Percentiles rank a stretch among this genome's conserved stretches.
Evolutionary conservation across 345 rosid genomes (phyloP).

Genomic region (Eucalyptus regnans): DNA sequence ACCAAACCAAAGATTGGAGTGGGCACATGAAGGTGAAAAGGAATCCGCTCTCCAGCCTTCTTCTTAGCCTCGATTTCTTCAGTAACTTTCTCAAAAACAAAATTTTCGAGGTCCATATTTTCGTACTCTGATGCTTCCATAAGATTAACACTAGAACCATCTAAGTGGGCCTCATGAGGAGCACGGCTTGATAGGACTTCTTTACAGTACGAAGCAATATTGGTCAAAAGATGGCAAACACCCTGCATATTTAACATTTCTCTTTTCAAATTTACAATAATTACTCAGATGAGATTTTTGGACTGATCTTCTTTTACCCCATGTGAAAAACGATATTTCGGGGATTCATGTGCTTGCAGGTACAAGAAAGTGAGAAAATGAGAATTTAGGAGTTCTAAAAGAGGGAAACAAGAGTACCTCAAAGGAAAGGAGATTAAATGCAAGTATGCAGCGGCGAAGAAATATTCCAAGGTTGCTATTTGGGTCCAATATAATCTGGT

Average conservation of each 20-base stretch:
- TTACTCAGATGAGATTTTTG: background rate
- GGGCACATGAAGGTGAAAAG: constrained; percentile 87
- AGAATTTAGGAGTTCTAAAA: background rate
- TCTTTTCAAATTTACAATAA: background rate
- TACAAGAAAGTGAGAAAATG: background rate
- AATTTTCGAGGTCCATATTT: constrained; percentile 83
- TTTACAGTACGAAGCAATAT: constrained; percentile 57
- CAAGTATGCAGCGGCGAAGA: constrained; percentile 79
- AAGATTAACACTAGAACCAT: constrained; percentile 37
- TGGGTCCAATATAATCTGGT: constrained; percentile 75
- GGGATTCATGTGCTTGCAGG: background rate
- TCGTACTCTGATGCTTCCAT: constrained; percentile 51
- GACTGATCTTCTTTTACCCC: background rate
- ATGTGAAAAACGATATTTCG: background rate
- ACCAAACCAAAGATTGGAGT: constrained; percentile 43
- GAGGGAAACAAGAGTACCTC: constrained; percentile 37
- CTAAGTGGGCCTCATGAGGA: constrained; percentile 36
- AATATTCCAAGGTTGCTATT: constrained; percentile 79
- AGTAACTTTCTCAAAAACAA: constrained; percentile 51
- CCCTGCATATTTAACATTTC: constrained; percentile 30
- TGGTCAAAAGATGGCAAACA: constrained; percentile 76
- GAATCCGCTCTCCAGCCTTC: constrained; percentile 39
- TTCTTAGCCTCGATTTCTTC: constrained; percentile 68
- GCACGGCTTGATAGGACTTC: constrained; percentile 52
- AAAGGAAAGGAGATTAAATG: constrained; percentile 66